A percentile compares a stretch with the other conserved stretches of the same genome.
Evolutionary conservation across 202 grass and related monocot genomes (phyloP).

Genomic region (Dendrocalamus latiflorus): DNA sequence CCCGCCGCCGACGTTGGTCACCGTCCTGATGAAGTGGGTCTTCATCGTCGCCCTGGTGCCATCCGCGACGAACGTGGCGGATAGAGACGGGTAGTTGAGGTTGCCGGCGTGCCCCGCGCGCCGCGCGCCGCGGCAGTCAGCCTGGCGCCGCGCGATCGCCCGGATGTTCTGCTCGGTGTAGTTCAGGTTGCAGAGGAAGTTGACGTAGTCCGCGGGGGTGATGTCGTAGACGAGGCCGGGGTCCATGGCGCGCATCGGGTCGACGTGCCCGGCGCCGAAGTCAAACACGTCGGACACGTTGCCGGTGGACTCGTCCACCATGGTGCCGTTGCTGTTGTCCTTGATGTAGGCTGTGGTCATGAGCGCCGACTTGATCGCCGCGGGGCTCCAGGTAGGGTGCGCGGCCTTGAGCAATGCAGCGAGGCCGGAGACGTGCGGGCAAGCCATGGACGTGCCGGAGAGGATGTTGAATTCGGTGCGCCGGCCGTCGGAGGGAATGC

Average conservation of each 20-base stretch:
- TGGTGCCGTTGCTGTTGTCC: slow-evolving; percentile 70
- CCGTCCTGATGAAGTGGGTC: slow-evolving; percentile 76
- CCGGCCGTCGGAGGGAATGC: slow-evolving; percentile 61
- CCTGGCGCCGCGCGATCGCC: slow-evolving; percentile 57
- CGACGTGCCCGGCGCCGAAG: slow-evolving; percentile 73
- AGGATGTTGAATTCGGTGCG: slow-evolving; percentile 90
- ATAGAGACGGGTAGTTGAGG: slow-evolving; percentile 82
- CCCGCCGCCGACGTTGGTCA: slow-evolving; percentile 63
- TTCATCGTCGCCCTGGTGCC: slow-evolving; percentile 26
- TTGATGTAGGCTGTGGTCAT: slow-evolving; percentile 72
- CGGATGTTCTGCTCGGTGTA: slow-evolving; percentile 83
- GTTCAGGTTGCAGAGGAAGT: slow-evolving; percentile 84
- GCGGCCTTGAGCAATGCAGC: slow-evolving; percentile 85
- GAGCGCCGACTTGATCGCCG: no score
- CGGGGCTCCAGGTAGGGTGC: slow-evolving; percentile 70
- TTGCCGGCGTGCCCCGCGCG: slow-evolving; percentile 66
- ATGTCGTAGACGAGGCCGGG: no score
- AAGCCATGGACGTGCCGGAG: slow-evolving; percentile 92
- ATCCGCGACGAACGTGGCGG: slow-evolving; percentile 42
- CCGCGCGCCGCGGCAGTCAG: slow-evolving; percentile 57
- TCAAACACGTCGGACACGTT: slow-evolving; percentile 55
- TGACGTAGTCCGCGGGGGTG: no score
- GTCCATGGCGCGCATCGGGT: slow-evolving; percentile 92
- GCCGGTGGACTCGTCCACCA: slow-evolving; percentile 70
- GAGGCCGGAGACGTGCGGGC: slow-evolving; percentile 87